Base-by-base conservation (phyloP, 441 rosid genomes). In the Macaranga tanarius region DNA sequence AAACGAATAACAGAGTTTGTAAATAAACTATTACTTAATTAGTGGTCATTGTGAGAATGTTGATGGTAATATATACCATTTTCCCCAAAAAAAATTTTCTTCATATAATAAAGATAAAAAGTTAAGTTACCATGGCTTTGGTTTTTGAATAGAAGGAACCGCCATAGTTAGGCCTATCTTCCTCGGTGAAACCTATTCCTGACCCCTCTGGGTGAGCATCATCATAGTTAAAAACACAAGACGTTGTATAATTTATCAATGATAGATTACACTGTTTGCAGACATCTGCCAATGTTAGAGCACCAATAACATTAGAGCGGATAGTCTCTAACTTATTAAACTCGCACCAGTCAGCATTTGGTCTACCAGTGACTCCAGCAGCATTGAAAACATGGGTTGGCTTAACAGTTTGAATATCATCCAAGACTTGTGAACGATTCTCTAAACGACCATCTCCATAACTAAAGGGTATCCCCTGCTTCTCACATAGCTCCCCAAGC, bases 301-400 rank as follows among this genome's bases (percentile, higher is more conserved):
- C 90, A 71, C 97, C 97, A 74, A 88, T 83, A 26, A 92, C 93
- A 48, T 92, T 92, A 68, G 88, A 76, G 11, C 92, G 89, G 69
- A 92, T 87, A 2, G 97, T 92, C 77, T 92, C 96, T 0, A 89
- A 73, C 77, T 89, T 90, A 73, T 92, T 95, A 44, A 93, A 88
- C 76, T 92, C 96, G 73, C 97, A 92, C 97, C 97, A 90, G 80
- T 92, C 97, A 52, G 90, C 97, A 75, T 92, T 92, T 7, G 97
- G 95, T 77, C 93, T 88, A 2, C 97, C 95, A 0, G 97, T 92
- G 44, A 92, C 87, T 75, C 97, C 97, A 4, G 96, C 97, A n/a
- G 96, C 92, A 72, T 92, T 90, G 70, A 92, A 88, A 72, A 92
- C 95, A 87, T 92, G 93, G 10, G 90, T 89, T 34, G 97, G 97